These are phyloP conservation scores for Candida tammaniensis DNA, from an alignment of 805 yeast genomes.

Conservation along the genomic window DNA sequence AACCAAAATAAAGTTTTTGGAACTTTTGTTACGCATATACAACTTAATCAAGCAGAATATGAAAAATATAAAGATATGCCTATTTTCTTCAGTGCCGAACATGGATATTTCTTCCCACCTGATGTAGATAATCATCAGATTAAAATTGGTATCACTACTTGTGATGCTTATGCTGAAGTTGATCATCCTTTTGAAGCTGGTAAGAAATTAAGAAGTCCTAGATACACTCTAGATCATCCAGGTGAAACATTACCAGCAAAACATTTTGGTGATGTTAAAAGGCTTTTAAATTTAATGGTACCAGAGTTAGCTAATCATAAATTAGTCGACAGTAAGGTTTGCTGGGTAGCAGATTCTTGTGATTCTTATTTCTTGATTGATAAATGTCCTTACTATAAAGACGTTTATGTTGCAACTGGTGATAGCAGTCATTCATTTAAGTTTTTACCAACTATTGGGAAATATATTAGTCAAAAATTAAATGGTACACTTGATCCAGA, in stretches of 20 bases:
- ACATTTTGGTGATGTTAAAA: conserved; percentile 11
- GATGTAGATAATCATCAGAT: conserved; percentile 28
- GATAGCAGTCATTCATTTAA: conserved; percentile 50
- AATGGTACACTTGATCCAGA: conserved; percentile 24
- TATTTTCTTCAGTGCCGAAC: conserved; percentile 40
- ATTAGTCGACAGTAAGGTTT: conserved; percentile 12
- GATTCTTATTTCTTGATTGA: conserved; percentile 42
- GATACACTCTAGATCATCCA: conserved; percentile 11
- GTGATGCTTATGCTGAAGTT: conserved; percentile 14
- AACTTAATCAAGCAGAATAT: conserved; percentile 32
- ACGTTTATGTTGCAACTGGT: conserved; percentile 43
- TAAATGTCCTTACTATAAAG: conserved; percentile 27
- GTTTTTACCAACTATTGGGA: conserved; percentile 46
- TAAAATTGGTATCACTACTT: conserved; percentile 25
- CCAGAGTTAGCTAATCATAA: conserved; percentile 14
- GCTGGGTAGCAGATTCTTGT: conserved; percentile 32
- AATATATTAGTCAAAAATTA: conserved; percentile 33
- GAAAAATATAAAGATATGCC: conserved; percentile 37
- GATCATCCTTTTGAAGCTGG: conserved; percentile 15
- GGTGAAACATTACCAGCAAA: conserved; percentile 13
- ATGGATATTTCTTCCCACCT: conserved; percentile 49
- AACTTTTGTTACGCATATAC: conserved; percentile 32
- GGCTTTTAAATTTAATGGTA: conserved; percentile 11
- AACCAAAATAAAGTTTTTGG: conserved; percentile 36
- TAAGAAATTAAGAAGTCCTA: conserved; percentile 12